These are phyloP conservation scores for Pyrus betulifolia DNA, from an alignment of 306 rosid genomes.

Conservation along the genomic window DNA sequence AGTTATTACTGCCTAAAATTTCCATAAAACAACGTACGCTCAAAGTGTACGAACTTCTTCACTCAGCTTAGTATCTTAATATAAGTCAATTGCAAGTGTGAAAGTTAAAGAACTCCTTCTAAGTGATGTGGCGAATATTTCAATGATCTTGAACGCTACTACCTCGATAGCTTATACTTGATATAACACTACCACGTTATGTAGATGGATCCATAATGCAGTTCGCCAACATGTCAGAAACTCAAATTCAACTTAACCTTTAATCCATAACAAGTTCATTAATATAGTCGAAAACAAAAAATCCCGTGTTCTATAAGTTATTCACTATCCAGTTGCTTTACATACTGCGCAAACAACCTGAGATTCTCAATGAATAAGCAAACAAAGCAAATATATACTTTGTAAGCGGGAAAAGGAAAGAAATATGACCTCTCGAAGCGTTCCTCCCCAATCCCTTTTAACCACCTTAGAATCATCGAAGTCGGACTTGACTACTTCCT, in stretches of 20 bases:
- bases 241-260: background rate
- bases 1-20: background rate
- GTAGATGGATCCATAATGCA: background rate
- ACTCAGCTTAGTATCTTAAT: background rate
- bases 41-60: background rate
- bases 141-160: background rate
- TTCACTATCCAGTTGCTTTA: background rate
- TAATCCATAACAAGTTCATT: background rate
- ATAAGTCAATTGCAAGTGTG: background rate
- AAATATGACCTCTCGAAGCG: slow-evolving; percentile 41
- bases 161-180: background rate
- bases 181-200: background rate
- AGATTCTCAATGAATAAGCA: background rate
- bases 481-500: slow-evolving; percentile 47
- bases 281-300: background rate
- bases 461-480: slow-evolving; percentile 23
- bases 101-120: background rate
- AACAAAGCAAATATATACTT: background rate
- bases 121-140: background rate
- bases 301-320: background rate
- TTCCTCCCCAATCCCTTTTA: slow-evolving; percentile 34
- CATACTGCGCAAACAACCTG: background rate
- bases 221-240: background rate
- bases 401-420: background rate
- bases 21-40: background rate